Percentiles rank a stretch among this genome's conserved stretches.
phyloP scores from a whole-genome alignment of 768 basidiomycete species.

The Hypholoma fasciculare region DNA sequence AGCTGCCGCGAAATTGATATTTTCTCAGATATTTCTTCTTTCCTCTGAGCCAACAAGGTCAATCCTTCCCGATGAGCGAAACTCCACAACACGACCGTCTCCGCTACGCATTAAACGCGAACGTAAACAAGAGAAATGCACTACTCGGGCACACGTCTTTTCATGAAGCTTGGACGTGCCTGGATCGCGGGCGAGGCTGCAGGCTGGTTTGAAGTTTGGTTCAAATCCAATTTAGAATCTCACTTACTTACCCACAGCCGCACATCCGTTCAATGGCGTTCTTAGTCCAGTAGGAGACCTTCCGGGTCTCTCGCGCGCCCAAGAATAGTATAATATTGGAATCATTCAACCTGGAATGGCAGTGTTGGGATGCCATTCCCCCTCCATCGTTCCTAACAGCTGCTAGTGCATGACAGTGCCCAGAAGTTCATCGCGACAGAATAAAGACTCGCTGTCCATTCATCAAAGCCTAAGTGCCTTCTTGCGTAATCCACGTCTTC shows the following conservation, averaged over 20 bases:
- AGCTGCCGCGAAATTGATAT: not conserved
- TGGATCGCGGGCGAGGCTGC: not conserved
- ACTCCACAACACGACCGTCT: not conserved
- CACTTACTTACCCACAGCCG: not conserved
- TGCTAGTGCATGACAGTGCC: not conserved
- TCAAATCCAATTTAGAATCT: constrained; percentile 2
- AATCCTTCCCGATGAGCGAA: too few species aligned
- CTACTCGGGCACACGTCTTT: not conserved
- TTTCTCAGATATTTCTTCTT: not conserved
- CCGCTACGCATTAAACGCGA: not conserved
- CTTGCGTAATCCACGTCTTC: not conserved
- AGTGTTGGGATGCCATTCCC: not conserved
- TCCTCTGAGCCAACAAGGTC: not conserved
- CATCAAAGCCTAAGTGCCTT: constrained; percentile 5
- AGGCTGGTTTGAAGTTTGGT: not conserved
- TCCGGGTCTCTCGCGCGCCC: constrained; percentile 2
- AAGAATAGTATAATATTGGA: not conserved
- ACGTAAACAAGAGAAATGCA: not conserved
- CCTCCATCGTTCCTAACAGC: not conserved
- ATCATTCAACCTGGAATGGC: not conserved
- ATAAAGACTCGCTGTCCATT: constrained; percentile 2
- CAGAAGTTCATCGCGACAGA: not conserved
- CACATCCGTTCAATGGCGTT: not conserved
- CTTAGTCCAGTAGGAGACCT: not conserved
- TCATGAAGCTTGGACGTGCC: not conserved